Conservation (phyloP, 345 rosid genomes). For the Cardamine occulta region DNA sequence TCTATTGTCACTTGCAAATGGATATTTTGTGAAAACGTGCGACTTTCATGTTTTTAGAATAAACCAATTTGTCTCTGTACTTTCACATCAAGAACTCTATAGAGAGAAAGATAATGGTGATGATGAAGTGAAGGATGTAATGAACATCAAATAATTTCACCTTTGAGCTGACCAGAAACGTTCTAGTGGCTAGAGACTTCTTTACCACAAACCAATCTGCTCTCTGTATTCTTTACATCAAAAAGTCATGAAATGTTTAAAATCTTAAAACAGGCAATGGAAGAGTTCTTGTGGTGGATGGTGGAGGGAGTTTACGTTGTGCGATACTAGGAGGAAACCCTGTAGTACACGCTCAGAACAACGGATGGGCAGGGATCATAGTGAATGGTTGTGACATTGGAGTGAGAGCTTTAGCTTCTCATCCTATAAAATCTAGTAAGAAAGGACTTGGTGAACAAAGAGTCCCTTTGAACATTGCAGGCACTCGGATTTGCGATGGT, state of each 20-base stretch:
- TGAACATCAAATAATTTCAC: background rate
- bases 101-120: background rate
- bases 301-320: constrained; percentile 75
- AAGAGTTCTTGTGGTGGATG: constrained; percentile 79
- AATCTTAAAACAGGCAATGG: constrained; percentile 49
- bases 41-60: background rate
- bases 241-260: background rate
- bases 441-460: constrained; percentile 71
- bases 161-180: background rate
- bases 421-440: constrained; percentile 82
- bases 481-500: constrained; percentile 72
- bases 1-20: background rate
- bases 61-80: background rate
- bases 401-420: constrained; percentile 78
- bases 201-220: no score
- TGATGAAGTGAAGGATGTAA: no score
- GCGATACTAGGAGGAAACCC: constrained; percentile 85
- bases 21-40: background rate
- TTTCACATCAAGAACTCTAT: background rate
- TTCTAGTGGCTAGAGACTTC: no score
- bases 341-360: constrained; percentile 85
- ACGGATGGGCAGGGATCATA: constrained; percentile 83
- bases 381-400: constrained; percentile 86
- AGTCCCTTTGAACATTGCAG: constrained; percentile 66
- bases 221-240: background rate